Base-by-base conservation (phyloP, 2,329 filamentous ascomycete species). In the Plenodomus tracheiphilus region DNA sequence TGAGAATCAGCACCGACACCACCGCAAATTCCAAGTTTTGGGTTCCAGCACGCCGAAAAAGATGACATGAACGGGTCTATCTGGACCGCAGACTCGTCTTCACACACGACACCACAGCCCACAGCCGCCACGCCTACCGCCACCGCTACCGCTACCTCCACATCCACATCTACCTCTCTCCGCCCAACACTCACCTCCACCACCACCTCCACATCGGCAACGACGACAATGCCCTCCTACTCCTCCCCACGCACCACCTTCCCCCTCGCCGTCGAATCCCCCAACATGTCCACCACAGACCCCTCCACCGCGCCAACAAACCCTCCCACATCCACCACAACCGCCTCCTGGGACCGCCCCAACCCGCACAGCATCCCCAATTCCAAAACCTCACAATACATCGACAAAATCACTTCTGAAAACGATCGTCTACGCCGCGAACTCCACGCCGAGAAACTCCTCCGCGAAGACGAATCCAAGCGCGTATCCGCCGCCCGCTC, bases 361-460 rank as follows among this genome's bases (percentile, higher is more conserved):
- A 67, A 66, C 44, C 61, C 64, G 18, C 55, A 64, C 56, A 64
- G 54, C 51, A 55, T 66, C 9, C 62, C 62, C 21, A 66, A 66
- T 47, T 67, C 66, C 15, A 72, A 72, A 43, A 71, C 69, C 1
- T 70, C 66, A 4, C 69, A 72, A 30, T 71, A 70, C 54, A 93
- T 94, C 70, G 90, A 94, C 73, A 84, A 85, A 65, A 81, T 94
- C 45, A 89, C 91, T 66, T 85, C 86, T 44, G 89, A 93, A 66
- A 91, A 91, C 59, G 89, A 93, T 64, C 81, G 85, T 35, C 77
- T 93, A 39, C 88, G 88, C 61, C 82, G 88, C 43, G 88, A 93
- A 55, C 64, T 78, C 37, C 72, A 70, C 25, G 69, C 73, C 2
- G 73, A 77, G 51, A 66, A 70, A 43, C 62, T 74, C 16, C 72